Percentiles rank a stretch among this genome's conserved stretches.
These are phyloP conservation scores for Phragmites australis DNA, from an alignment of 176 grass and related monocot genomes.

Conservation along the genomic window DNA sequence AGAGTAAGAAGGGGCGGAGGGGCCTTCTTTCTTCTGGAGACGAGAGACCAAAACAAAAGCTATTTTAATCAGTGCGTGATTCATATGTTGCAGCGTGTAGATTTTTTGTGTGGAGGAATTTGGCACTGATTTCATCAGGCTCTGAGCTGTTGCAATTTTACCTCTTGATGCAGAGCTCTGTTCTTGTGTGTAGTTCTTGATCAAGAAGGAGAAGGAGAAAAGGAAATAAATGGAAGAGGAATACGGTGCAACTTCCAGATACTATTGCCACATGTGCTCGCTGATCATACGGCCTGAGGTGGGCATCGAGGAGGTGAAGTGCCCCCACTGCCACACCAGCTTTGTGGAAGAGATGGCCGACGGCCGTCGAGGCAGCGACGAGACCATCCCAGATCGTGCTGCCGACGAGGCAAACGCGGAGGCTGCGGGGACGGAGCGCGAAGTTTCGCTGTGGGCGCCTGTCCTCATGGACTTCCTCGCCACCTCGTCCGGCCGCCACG, in stretches of 20 bases:
- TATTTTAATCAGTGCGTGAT: neutral
- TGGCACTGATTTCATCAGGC: no score
- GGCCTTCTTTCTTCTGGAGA: no score
- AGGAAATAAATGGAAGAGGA: slow-evolving; percentile 46
- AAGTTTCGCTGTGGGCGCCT: slow-evolving; percentile 48
- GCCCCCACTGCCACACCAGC: slow-evolving; percentile 75
- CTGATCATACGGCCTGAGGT: slow-evolving; percentile 58
- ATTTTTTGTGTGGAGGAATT: no score
- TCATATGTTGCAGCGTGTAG: neutral
- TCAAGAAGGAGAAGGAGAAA: neutral
- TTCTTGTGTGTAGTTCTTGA: slow-evolving; percentile 21
- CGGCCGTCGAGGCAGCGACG: neutral
- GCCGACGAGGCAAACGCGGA: neutral
- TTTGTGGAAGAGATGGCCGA: slow-evolving; percentile 78
- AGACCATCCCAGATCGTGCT: neutral
- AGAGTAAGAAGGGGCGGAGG: neutral
- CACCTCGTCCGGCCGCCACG: slow-evolving; percentile 46
- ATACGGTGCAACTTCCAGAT: slow-evolving; percentile 41
- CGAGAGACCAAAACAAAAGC: neutral
- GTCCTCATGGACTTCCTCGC: slow-evolving; percentile 66
- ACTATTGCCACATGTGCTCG: slow-evolving; percentile 84
- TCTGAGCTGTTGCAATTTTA: no score
- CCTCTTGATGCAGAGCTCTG: no score
- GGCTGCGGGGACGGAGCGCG: slow-evolving; percentile 23
- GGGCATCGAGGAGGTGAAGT: slow-evolving; percentile 60